Percentiles rank a stretch among this genome's conserved stretches.
These are phyloP conservation scores for Tephrocybe sp. DNA, from an alignment of 768 basidiomycete genomes.

Conservation along the genomic window DNA sequence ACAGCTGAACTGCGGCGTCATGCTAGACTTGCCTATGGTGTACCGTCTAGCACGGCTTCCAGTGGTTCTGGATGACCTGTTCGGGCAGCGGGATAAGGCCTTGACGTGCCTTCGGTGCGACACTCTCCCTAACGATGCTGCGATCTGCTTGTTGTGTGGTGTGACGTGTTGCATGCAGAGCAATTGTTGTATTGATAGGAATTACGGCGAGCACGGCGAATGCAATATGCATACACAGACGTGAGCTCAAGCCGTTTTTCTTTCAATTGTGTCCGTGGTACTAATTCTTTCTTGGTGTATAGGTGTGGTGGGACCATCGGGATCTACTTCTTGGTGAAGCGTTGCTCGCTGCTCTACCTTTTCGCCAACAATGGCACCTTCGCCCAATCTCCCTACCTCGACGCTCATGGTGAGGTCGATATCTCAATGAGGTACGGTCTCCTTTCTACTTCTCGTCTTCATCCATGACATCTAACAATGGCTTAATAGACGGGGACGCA, in stretches of 20 bases:
- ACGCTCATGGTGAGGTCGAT: constrained; percentile 93
- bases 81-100: constrained; percentile 70
- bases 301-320: constrained; percentile 92
- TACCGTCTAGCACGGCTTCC: constrained; percentile 88
- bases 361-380: constrained; percentile 91
- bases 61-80: constrained; percentile 77
- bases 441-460: no score
- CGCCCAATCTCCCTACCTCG: constrained; percentile 85
- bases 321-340: constrained; percentile 88
- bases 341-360: constrained; percentile 86
- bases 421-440: constrained; percentile 77
- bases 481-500: constrained; percentile 69
- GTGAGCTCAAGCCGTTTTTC: constrained; percentile 45
- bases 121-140: constrained; percentile 80
- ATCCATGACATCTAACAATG: not conserved
- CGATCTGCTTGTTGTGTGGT: constrained; percentile 91
- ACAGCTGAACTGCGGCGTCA: constrained; percentile 76
- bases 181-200: constrained; percentile 81
- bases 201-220: constrained; percentile 74
- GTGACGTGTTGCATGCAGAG: constrained; percentile 86
- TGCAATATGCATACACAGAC: constrained; percentile 95
- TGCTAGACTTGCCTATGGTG: constrained; percentile 77
- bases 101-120: constrained; percentile 77
- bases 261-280: not conserved
- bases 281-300: constrained; percentile 2